These are phyloP conservation scores for Penicillium canariense DNA, from an alignment of 495 filamentous ascomycete genomes.

Conservation along the genomic window DNA sequence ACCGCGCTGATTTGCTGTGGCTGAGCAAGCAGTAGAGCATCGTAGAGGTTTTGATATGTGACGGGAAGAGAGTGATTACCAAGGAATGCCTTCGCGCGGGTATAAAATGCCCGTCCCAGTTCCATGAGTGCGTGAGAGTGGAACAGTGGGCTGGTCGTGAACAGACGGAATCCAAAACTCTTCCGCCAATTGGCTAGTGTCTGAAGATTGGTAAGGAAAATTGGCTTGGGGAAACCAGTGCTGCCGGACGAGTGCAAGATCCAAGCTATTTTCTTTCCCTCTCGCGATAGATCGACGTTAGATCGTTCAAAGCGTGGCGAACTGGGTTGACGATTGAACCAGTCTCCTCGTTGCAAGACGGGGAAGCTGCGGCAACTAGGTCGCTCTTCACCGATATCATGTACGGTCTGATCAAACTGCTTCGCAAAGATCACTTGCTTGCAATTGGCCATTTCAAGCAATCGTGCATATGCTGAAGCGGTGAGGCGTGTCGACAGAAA, in stretches of 20 bases:
- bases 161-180: slow-evolving; percentile 34
- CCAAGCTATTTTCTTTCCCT: slow-evolving; percentile 42
- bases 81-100: slow-evolving; percentile 44
- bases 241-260: slow-evolving; percentile 59
- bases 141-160: slow-evolving; percentile 54
- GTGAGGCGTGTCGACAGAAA: slow-evolving; percentile 57
- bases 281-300: slow-evolving; percentile 8
- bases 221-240: slow-evolving; percentile 59
- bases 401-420: slow-evolving; percentile 18
- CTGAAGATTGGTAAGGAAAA: slow-evolving; percentile 36
- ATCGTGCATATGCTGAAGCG: slow-evolving; percentile 45
- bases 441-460: slow-evolving; percentile 47
- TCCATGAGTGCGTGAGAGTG: slow-evolving; percentile 50
- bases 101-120: slow-evolving; percentile 46
- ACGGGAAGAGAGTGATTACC: slow-evolving; percentile 51
- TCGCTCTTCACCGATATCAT: slow-evolving; percentile 15
- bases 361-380: slow-evolving; percentile 12
- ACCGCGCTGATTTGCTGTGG: slow-evolving; percentile 54
- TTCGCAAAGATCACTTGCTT: slow-evolving; percentile 32
- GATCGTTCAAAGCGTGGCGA: slow-evolving; percentile 14
- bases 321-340: slow-evolving; percentile 20
- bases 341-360: slow-evolving; percentile 16
- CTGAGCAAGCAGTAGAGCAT: slow-evolving; percentile 43
- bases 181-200: slow-evolving; percentile 38
- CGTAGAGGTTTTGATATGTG: slow-evolving; percentile 50